Evolutionary conservation across 2,329 filamentous ascomycete genomes (phyloP), one percentile per base, ranked within the genome.

Genomic region (Myriosclerotinia scirpicola): DNA sequence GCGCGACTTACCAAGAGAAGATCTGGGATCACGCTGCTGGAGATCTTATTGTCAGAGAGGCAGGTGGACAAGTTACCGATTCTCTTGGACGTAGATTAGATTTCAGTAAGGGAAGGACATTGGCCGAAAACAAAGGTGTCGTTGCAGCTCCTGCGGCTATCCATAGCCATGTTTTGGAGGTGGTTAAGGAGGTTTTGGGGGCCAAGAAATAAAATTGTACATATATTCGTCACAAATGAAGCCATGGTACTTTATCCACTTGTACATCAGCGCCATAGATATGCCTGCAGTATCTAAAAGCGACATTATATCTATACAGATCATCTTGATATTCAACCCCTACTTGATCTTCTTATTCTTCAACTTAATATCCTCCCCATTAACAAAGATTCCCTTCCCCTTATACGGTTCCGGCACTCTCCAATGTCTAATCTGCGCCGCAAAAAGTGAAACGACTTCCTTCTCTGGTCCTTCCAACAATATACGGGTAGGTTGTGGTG

Each of bases 11-110:
- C 81, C 88, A 96, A 78, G 95, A 99, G 84, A 99, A 99, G 86
- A 99, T 99, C 73, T 99, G 95, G 95, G 95, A 99, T 77, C 95
- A 99, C 78, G 95, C 95, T 22, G 95, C 94, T 15, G 95, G 95
- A 52, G 93, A 97, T 75, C 81, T 99, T 67, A 93, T 99, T 72
- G 95, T 98, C 52, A 85, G 93, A 67, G 96, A 99, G 80, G 93
- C 95, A 3, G 95, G 95, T 62, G 96, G 95, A 59, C 83, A 90
- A 75, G 94, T 99, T 64, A 96, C 93, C 1, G 96, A 99, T 79
- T 90, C 93, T 52, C 84, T 90, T 69, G 95, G 96, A 73, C 91
- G 91, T 76, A 84, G 87, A 68, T 83, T 99, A 67, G 90, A 99
- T 78, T 99, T 99, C 78, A 87, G 87, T 74, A 85, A 88, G 66